Evolutionary conservation across 805 yeast genomes (phyloP), one percentile per base, ranked within the genome.

Genomic region (Crinitomyces ghanaensis): DNA sequence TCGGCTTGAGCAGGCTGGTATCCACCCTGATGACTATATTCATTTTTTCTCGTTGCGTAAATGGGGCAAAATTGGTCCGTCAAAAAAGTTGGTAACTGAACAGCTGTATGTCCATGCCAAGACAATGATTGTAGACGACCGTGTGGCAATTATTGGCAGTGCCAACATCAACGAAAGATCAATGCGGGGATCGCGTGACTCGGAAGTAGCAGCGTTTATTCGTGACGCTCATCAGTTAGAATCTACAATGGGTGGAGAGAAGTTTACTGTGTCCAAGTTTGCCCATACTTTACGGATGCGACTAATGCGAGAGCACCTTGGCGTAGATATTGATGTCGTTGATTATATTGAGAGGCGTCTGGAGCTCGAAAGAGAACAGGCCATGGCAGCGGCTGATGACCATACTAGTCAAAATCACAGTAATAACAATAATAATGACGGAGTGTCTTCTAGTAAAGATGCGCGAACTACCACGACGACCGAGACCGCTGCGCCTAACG

Each of bases 141-240:
- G 95, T 31, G 72, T 77, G 29, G 96, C 95, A 4, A 79, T 91
- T 28, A 86, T 91, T 49, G 98, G 99, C 2, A 83, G 95, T 49
- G 99, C 99, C 0, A 91, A 91, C 50, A 83, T 91, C 40, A 91
- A 91, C 51, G 99, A 91, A 54, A 69, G 99, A 48, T 88, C 97
- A 0, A 86, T 86, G 84, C 66, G 91, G 46, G 99, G 99, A 11
- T 65, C 67, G 14, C 68, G 98, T 53, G 99, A 91, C 52, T 85
- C 96, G 4, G 99, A 91, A 50, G 78, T 91, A 26, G 95, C 95
- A 3, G 83, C 86, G 1, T 59, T 88, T 35, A 74, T 91, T 4
- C 70, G 96, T 42, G 99, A 91, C 49, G 73, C 78, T 6, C 82
- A 77, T 41, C 68, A 76, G 41, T 62, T 85, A 4, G 41, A 42